Base-by-base conservation (phyloP, 805 yeast species). In the Lipomyces oligophaga region DNA sequence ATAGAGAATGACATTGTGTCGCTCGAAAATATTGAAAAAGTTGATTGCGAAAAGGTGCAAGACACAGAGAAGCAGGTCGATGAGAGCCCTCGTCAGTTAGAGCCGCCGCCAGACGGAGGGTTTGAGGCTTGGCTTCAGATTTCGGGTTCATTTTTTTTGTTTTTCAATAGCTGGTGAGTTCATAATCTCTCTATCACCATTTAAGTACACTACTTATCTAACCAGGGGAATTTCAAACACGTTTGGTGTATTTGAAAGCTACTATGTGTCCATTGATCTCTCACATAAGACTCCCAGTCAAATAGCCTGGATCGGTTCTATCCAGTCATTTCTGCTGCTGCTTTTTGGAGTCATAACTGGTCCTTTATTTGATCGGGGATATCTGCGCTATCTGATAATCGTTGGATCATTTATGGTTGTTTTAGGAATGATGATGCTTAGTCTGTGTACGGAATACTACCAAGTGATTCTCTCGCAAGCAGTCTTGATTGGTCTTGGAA, bases 401-500 rank as follows among this genome's bases (percentile, higher is more conserved):
- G 28, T 34, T 1, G 63, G 62, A 5, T 43, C 58, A 3, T 24
- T 60, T 7, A 27, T 57, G 7, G 52, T 49, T 33, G 47, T 52
- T 24, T 51, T 60, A 15, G 59, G 63, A 15, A 42, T 63, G 46
- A 62, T 65, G 63, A 59, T 66, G 60, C 45, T 60, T 6, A 56
- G 62, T 32, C 49, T 65, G 40, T 70, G 75, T 36, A 61, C 62
- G 2, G 58, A 66, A 8, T 65, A 74, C 16, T 75, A 70, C 58
- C 83, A 79, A 48, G 71, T 79, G 42, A 66, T 79, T 30, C 60
- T 79, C 13, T 67, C 76, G 2, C 79, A 78, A 58, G 75, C 81
- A 24, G 58, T 74, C 11, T 69, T 76, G 2, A 59, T 70, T 37
- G 79, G 79, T 0, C 41, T 74, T 1, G 77, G 76, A 1, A 57